Conservation (phyloP, 805 yeast genomes). For the Metschnikowia borealis region DNA sequence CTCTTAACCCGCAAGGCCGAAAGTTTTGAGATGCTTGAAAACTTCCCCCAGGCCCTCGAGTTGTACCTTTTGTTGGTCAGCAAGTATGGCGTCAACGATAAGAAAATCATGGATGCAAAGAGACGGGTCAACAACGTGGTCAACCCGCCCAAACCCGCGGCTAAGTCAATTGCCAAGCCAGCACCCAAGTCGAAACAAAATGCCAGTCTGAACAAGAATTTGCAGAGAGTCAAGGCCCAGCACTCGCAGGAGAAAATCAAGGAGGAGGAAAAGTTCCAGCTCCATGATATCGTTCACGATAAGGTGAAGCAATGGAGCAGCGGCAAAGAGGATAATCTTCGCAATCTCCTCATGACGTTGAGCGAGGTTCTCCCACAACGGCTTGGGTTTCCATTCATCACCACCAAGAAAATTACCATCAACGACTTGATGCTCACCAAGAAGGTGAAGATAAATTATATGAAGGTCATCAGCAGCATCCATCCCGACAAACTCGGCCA, state of each 20-base stretch:
- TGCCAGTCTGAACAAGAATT: slow-evolving; percentile 3
- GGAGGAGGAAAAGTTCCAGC: slow-evolving; percentile 39
- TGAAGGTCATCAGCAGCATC: slow-evolving; percentile 74
- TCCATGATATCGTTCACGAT: slow-evolving; percentile 60
- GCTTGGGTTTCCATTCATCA: slow-evolving; percentile 28
- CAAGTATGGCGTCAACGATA: slow-evolving; percentile 58
- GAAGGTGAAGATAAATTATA: slow-evolving; percentile 78
- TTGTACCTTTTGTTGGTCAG: slow-evolving; percentile 61
- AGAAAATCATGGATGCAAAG: slow-evolving; percentile 71
- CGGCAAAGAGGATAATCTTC: slow-evolving; percentile 76
- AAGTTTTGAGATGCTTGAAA: slow-evolving; percentile 75
- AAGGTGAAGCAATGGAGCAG: slow-evolving; percentile 59
- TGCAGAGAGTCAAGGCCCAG: slow-evolving; percentile 39
- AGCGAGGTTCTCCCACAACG: slow-evolving; percentile 53
- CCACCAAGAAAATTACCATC: slow-evolving; percentile 44
- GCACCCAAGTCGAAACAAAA: slow-evolving; percentile 7
- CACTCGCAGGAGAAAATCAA: slow-evolving; percentile 11
- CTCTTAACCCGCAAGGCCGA: slow-evolving; percentile 73
- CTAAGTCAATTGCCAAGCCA: slow-evolving; percentile 5
- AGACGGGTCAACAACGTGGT: slow-evolving; percentile 69
- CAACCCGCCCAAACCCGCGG: slow-evolving; percentile 43
- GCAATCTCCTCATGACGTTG: slow-evolving; percentile 71
- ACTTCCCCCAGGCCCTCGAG: slow-evolving; percentile 56
- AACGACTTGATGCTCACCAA: slow-evolving; percentile 83
- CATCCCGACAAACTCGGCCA: slow-evolving; percentile 79